phyloP scores from a whole-genome alignment of 83 land plant species.

The Thuja plicata region DNA sequence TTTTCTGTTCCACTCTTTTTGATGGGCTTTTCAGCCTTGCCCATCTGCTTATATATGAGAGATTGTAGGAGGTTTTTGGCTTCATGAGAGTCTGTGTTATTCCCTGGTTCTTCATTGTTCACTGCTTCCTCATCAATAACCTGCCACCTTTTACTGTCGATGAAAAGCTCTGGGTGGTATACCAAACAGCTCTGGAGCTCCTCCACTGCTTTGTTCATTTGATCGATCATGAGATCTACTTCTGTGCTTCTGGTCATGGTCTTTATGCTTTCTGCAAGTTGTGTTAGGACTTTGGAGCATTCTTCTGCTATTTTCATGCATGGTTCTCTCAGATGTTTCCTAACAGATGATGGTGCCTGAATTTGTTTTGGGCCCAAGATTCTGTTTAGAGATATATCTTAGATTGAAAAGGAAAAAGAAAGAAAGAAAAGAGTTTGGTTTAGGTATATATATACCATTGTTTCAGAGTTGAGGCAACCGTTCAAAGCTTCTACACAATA shows the following conservation, averaged over 20 bases:
- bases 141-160: conserved; percentile 7
- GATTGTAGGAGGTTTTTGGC: conserved; percentile 12
- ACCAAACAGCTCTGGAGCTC: conserved; percentile 38
- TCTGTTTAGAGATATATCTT: no score
- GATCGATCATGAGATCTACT: conserved; percentile 22
- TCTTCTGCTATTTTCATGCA: conserved; percentile 34
- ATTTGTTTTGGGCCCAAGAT: background rate
- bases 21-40: background rate
- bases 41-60: background rate
- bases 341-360: conserved; percentile 25
- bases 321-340: conserved; percentile 18
- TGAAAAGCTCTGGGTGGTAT: conserved; percentile 23
- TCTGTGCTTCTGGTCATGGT: conserved; percentile 32
- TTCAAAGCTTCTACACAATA: conserved; percentile 40
- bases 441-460: conserved; percentile 22
- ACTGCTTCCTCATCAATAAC: background rate
- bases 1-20: no score
- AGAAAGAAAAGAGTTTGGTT: no score
- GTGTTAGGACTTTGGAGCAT: conserved; percentile 33
- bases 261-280: conserved; percentile 24
- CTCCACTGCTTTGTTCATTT: conserved; percentile 39
- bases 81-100: conserved; percentile 18
- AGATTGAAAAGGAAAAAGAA: no score
- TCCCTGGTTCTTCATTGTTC: background rate
- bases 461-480: conserved; percentile 29